A percentile compares a stretch with the other conserved stretches of the same genome.
Evolutionary conservation across 805 yeast genomes (phyloP).

Genomic region (Candida ortonii): DNA sequence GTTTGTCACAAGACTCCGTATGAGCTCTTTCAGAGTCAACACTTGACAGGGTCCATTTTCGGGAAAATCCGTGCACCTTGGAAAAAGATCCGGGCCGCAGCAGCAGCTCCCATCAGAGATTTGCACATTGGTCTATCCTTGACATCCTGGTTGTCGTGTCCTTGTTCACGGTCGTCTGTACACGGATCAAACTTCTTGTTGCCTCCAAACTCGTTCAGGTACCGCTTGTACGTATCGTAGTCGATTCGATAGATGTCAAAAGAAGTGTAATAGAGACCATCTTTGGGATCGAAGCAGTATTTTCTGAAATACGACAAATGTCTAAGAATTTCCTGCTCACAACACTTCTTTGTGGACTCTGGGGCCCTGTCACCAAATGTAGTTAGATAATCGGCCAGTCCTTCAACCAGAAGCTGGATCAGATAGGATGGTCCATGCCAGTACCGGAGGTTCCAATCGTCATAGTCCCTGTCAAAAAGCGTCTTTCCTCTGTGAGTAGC

Average conservation of each 20-base stretch:
- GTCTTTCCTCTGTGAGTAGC: slow-evolving; percentile 54
- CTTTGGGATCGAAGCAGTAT: slow-evolving; percentile 54
- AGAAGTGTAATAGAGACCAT: slow-evolving; percentile 57
- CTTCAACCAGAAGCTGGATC: slow-evolving; percentile 62
- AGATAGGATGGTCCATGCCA: slow-evolving; percentile 70
- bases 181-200: slow-evolving; percentile 49
- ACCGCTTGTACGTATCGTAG: slow-evolving; percentile 46
- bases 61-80: slow-evolving; percentile 61
- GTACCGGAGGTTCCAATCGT: slow-evolving; percentile 47
- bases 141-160: slow-evolving; percentile 29
- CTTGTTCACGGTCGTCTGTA: slow-evolving; percentile 49
- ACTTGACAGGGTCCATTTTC: slow-evolving; percentile 25
- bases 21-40: slow-evolving; percentile 4
- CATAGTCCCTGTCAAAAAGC: slow-evolving; percentile 62
- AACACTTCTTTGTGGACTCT: slow-evolving; percentile 31
- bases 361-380: slow-evolving; percentile 42
- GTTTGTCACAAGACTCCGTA: background rate
- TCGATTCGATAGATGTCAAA: slow-evolving; percentile 58
- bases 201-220: slow-evolving; percentile 53
- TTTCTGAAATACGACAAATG: slow-evolving; percentile 57
- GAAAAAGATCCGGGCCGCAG: slow-evolving; percentile 69
- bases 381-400: slow-evolving; percentile 61
- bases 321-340: slow-evolving; percentile 45
- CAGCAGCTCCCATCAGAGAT: slow-evolving; percentile 57
- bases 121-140: slow-evolving; percentile 33